Evolutionary conservation across 2,329 filamentous ascomycete genomes (phyloP), one percentile per base, ranked within the genome.

Genomic region (Monosporascus cannonballus): DNA sequence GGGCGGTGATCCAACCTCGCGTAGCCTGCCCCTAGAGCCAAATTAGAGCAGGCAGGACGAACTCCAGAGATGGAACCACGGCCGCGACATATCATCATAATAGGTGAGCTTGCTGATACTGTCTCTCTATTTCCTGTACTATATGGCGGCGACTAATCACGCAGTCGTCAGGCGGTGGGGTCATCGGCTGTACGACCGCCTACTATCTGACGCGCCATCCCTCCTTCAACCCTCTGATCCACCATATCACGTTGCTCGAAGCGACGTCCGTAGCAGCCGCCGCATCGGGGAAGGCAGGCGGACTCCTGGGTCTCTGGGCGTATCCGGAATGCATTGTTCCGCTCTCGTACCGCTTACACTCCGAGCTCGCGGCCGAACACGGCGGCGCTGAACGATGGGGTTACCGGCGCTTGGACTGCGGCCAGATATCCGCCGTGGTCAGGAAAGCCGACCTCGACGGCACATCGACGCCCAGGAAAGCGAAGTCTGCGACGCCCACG

Each of bases 201-300:
- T 97, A 97, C 71, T 97, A 86, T 66, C 77, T 97, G 44, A 94
- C 91, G 2, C 85, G 89, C 58, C 92, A 97, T 68, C 85, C 89
- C 27, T 84, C 81, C 30, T 97, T 89, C 73, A 80, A 94, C 67
- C 84, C 85, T 42, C 71, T 80, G 22, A 80, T 82, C 50, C 89
- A 96, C 68, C 85, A 78, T 50, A 86, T 97, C 63, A 96, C 89
- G 1, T 77, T 99, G 30, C 78, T 97, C 51, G 94, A 99, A 75
- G 91, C 94, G 1, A 85, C 84, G 3, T 79, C 85, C 45, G 86
- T 97, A 58, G 94, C 94, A 6, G 84, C 90, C n/a, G 93, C 89
- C 24, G 93, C 94, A 38, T 96, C 91, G 8, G 94, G 94, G 41
- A 97, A 96, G 73, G 93, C 94, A 0, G 94, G 94, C 17, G 94